These are phyloP conservation scores for Leucosporidium creatinivorum DNA, from an alignment of 768 basidiomycete species.

Conservation along the genomic window DNA sequence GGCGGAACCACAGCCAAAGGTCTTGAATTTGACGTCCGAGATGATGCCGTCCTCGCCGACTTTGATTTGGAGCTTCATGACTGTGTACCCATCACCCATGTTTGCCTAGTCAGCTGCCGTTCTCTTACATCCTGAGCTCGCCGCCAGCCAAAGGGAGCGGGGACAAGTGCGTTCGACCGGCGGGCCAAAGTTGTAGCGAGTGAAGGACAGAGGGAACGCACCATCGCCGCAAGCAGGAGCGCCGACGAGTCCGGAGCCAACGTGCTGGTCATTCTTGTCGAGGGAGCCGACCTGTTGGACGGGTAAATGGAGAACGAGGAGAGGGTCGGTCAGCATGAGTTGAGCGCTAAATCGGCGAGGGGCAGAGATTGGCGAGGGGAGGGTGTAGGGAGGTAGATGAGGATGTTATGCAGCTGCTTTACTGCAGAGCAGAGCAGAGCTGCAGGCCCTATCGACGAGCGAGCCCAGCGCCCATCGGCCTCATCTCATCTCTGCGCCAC, in stretches of 20 bases:
- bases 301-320: no score
- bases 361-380: background rate
- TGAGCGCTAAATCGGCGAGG: slow-evolving; percentile 35
- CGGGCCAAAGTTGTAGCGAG: no score
- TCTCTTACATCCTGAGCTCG: no score
- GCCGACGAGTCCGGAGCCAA: slow-evolving; percentile 95
- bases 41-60: slow-evolving; percentile 93
- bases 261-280: slow-evolving; percentile 80
- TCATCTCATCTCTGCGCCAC: background rate
- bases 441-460: no score
- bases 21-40: slow-evolving; percentile 98
- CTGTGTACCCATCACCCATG: no score
- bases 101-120: no score
- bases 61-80: slow-evolving; percentile 98
- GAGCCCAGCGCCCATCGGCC: background rate
- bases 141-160: no score
- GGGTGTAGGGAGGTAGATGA: background rate
- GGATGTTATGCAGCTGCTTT: no score
- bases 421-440: no score
- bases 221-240: slow-evolving; percentile 40
- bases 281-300: slow-evolving; percentile 81
- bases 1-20: slow-evolving; percentile 96
- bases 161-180: no score
- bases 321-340: background rate
- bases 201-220: slow-evolving; percentile 4